phyloP scores from a whole-genome alignment of 306 rosid genomes.

The Castanea mollissima region DNA sequence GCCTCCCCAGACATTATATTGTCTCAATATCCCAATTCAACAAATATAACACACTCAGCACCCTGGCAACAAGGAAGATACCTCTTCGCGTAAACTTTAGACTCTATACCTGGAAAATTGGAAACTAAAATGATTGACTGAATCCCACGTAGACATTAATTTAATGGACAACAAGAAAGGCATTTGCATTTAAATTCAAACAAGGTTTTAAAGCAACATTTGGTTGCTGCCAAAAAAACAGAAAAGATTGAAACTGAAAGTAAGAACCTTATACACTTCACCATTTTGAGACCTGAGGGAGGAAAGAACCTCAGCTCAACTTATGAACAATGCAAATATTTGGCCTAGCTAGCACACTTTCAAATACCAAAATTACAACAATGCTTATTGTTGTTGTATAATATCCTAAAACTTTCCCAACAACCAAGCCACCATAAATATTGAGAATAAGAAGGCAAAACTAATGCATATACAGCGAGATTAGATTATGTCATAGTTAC shows the following conservation, averaged over 20 bases:
- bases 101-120: not conserved
- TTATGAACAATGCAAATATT: not conserved
- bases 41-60: not conserved
- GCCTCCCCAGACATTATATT: slow-evolving; percentile 38
- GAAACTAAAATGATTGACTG: not conserved
- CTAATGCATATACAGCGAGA: not conserved
- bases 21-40: not conserved
- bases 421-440: not conserved
- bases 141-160: not conserved
- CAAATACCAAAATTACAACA: not conserved
- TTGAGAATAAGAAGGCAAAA: not conserved
- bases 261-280: not conserved
- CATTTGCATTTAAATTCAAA: not conserved
- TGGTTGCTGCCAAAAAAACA: not conserved
- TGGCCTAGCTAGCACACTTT: not conserved
- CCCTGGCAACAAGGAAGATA: not conserved
- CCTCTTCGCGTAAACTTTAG: not conserved
- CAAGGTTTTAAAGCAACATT: not conserved
- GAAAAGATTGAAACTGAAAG: not conserved
- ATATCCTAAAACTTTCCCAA: not conserved
- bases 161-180: not conserved
- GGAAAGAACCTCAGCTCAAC: not conserved
- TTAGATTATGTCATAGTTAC: not conserved
- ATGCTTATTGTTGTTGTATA: not conserved
- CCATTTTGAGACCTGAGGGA: not conserved